These are phyloP conservation scores for Discostella stelligera DNA, from an alignment of 352 stramenopile species.

Conservation along the genomic window DNA sequence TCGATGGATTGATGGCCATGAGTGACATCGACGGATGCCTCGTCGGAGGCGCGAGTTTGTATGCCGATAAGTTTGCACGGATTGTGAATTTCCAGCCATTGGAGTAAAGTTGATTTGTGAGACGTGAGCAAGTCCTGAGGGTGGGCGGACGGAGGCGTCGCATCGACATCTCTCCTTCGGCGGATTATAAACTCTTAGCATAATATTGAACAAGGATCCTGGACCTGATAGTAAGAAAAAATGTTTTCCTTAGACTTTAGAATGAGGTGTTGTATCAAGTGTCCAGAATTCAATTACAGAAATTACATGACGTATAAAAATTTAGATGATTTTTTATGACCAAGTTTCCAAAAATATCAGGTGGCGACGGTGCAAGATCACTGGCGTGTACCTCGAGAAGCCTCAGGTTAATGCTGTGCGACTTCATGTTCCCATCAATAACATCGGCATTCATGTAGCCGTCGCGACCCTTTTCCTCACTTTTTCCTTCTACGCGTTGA, in stretches of 20 bases:
- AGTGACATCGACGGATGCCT: constrained; percentile 96
- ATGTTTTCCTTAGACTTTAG: no score
- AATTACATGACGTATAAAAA: no score
- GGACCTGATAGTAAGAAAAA: no score
- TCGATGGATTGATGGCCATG: constrained; percentile 91
- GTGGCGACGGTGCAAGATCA: constrained; percentile 27
- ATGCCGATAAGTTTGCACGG: constrained; percentile 90
- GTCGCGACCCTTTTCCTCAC: not conserved
- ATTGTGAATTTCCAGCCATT: constrained; percentile 88
- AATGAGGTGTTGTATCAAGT: no score
- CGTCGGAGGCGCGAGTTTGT: constrained; percentile 94
- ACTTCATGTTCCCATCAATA: constrained; percentile 1
- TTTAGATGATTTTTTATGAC: constrained; percentile 31
- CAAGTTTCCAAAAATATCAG: constrained; percentile 40
- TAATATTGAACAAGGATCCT: no score
- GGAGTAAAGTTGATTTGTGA: no score
- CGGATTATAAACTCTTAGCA: no score
- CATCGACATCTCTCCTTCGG: no score
- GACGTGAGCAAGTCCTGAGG: no score
- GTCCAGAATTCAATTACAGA: no score
- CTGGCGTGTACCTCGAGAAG: constrained; percentile 30
- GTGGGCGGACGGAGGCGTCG: no score
- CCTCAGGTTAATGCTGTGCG: constrained; percentile 5
- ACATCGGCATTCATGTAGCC: no score
- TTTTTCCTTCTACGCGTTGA: constrained; percentile 18